Evolutionary conservation across 495 filamentous ascomycete genomes (phyloP).

Genomic region (Amorphotheca resinae): DNA sequence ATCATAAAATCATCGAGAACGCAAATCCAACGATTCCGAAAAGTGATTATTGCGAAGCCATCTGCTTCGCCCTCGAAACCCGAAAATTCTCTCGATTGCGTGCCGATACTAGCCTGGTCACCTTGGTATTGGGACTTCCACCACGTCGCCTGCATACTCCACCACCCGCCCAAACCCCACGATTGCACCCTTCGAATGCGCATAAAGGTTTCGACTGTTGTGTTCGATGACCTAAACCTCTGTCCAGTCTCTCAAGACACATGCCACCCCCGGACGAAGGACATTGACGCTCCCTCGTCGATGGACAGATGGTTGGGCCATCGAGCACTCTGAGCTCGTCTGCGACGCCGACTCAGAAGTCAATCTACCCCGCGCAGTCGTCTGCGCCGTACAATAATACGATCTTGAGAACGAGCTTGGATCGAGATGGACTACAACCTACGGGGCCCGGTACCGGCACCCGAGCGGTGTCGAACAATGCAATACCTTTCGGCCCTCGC

Average conservation of each 20-base stretch:
- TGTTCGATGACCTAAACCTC: too few species aligned
- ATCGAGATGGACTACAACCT: slow-evolving; percentile 35
- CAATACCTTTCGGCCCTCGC: slow-evolving; percentile 46
- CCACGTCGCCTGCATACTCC: too few species aligned
- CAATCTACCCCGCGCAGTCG: slow-evolving; percentile 41
- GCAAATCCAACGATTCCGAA: too few species aligned
- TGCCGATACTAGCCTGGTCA: too few species aligned
- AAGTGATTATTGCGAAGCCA: too few species aligned
- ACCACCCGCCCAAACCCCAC: too few species aligned
- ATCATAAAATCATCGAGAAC: too few species aligned
- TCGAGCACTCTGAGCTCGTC: slow-evolving; percentile 50
- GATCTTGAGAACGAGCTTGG: slow-evolving; percentile 6
- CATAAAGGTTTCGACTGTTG: too few species aligned
- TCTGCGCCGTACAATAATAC: slow-evolving; percentile 32
- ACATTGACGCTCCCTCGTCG: slow-evolving; percentile 8
- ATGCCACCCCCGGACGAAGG: slow-evolving; percentile 13
- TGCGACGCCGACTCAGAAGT: slow-evolving; percentile 60
- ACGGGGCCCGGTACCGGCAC: slow-evolving; percentile 27
- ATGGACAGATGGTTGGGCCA: slow-evolving; percentile 42
- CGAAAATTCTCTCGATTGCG: too few species aligned
- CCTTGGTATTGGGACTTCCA: too few species aligned
- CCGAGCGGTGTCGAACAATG: slow-evolving; percentile 46
- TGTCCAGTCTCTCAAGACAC: slow-evolving; percentile 6
- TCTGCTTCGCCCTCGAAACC: too few species aligned
- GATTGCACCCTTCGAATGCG: too few species aligned